Base-by-base conservation (phyloP, 768 basidiomycete genomes). In the Lactarius indigo region DNA sequence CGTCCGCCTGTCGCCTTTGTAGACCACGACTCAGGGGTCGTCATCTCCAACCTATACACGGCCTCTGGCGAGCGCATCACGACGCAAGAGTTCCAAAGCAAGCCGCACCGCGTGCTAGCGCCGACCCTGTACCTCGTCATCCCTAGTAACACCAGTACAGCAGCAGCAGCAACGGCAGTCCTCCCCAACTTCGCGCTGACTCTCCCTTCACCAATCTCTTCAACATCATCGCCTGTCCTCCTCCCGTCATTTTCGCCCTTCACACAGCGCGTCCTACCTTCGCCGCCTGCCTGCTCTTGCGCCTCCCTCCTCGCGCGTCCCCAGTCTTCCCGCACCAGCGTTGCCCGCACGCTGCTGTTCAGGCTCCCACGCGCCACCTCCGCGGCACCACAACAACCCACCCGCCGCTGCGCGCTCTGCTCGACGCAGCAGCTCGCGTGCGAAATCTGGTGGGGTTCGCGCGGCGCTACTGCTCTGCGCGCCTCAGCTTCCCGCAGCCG, bases 21-120 rank as follows among this genome's bases (percentile, higher is more conserved):
- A 30, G 65, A 66, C 61, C 44, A 57, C 37, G 23, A 41, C 12
- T 63, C 65, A 7, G 65, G 65, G 17, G 56, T 67, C 26, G 20
- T 59, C 57, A 59, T 63, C 31, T 55, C 57, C 33, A 3, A 37
- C 23, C 23, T 66, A 3, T 28, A n/a, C 39, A 33, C 15, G 30
- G 56, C 65, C 6, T 26, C 56, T 10, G 65, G 65, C 37, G 65
- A 63, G 33, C 33, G 5, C 41, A 47, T 59, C 31, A 59, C 41
- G 9, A 28, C 41, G 0, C 47, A 37, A 1, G 50, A 59, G 17
- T 58, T 63, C 41, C 33, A 58, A 56, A 56, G 18, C n/a, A 66
- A 63, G 30, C 13, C 44, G 9, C 37, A 13, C 9, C 42, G 28
- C 39, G 13, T 7, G 10, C 58, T n/a, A 23, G 26, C 42, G 0